phyloP scores from a whole-genome alignment of 257 asterid genomes.

The Dorcoceras hygrometricum region DNA sequence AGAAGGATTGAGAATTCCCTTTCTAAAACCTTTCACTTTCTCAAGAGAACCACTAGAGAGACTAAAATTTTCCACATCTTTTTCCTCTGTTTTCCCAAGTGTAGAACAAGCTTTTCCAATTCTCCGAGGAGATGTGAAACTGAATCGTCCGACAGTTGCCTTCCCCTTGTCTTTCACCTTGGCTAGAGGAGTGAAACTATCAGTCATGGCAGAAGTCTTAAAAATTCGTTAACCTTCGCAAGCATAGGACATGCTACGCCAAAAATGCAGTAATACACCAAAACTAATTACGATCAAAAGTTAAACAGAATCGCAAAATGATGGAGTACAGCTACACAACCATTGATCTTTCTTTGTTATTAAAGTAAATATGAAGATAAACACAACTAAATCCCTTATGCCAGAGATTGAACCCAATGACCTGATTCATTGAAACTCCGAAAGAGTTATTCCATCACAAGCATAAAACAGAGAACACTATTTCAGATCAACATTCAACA shows the following conservation, averaged over 20 bases:
- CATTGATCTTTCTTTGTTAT: background rate
- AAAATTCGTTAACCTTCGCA: slow-evolving; percentile 6
- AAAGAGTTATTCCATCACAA: background rate
- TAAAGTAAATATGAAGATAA: no score
- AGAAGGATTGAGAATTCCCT: slow-evolving; percentile 22
- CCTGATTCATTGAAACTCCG: background rate
- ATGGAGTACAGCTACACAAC: background rate
- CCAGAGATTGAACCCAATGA: background rate
- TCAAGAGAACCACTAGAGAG: slow-evolving; percentile 26
- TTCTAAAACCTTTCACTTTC: slow-evolving; percentile 27
- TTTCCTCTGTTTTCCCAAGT: slow-evolving; percentile 15
- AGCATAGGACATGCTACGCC: slow-evolving; percentile 10
- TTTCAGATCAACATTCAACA: slow-evolving; percentile 16
- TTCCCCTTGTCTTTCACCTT: slow-evolving; percentile 38
- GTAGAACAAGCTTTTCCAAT: slow-evolving; percentile 14
- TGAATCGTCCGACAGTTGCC: slow-evolving; percentile 30
- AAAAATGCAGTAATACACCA: slow-evolving; percentile 9
- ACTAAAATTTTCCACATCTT: slow-evolving; percentile 10
- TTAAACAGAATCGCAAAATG: slow-evolving; percentile 5
- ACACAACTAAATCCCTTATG: background rate
- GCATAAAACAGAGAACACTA: background rate
- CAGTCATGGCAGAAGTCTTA: slow-evolving; percentile 21
- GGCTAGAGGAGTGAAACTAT: slow-evolving; percentile 28
- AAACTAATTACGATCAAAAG: background rate
- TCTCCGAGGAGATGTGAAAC: slow-evolving; percentile 24